Evolutionary conservation across 345 rosid genomes (phyloP).

Genomic region (Syzygium grande): DNA sequence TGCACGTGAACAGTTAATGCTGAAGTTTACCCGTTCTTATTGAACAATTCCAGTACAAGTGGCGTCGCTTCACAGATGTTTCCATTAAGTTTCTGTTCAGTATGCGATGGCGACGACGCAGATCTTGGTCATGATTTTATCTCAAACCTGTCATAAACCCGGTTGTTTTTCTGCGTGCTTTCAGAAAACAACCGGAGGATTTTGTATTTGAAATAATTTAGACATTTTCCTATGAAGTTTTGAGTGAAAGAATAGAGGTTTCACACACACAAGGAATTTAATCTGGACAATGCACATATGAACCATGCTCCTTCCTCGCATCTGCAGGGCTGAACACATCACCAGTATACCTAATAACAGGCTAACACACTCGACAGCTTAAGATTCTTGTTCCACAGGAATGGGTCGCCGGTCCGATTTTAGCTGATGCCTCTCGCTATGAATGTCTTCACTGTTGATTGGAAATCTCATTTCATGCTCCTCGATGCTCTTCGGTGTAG

Average conservation of each 20-base stretch:
- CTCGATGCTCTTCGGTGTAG: neutral
- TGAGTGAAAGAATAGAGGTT: neutral
- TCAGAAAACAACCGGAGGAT: neutral
- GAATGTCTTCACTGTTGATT: constrained; percentile 9
- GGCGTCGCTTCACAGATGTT: neutral
- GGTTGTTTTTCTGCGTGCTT: neutral
- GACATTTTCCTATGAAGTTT: neutral
- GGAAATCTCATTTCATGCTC: constrained; percentile 10
- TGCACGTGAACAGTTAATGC: neutral
- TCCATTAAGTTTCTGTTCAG: neutral
- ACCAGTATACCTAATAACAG: neutral
- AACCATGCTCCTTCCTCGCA: neutral
- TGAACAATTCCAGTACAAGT: neutral
- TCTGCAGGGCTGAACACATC: neutral
- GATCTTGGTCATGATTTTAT: too few species aligned
- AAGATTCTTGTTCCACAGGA: neutral
- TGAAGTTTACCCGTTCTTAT: neutral
- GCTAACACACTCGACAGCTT: neutral
- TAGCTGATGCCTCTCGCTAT: constrained; percentile 6
- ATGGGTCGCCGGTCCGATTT: constrained; percentile 11
- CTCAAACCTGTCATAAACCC: too few species aligned
- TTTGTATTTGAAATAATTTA: neutral
- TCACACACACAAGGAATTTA: neutral
- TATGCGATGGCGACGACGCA: neutral
- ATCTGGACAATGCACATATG: neutral